These are phyloP conservation scores for Metschnikowia similis DNA, from an alignment of 805 yeast species.

Conservation along the genomic window DNA sequence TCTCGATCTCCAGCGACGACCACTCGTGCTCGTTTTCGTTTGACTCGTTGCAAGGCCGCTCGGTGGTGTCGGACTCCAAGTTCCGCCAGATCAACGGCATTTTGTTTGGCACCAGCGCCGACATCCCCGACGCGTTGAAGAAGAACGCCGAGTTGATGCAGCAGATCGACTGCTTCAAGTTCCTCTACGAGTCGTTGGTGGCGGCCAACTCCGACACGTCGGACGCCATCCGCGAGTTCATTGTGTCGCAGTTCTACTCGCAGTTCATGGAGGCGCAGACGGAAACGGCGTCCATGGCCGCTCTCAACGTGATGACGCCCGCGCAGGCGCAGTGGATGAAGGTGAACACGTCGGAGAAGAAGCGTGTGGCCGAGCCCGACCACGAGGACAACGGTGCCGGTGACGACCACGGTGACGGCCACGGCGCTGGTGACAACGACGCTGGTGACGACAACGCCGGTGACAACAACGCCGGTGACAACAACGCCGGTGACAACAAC, in stretches of 20 bases:
- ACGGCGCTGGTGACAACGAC: no score
- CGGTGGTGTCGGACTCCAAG: background rate
- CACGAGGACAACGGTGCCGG: no score
- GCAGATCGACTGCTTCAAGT: constrained; percentile 3
- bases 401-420: no score
- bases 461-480: no score
- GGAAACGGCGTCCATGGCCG: background rate
- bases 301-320: background rate
- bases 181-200: constrained; percentile 2
- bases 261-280: background rate
- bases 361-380: no score
- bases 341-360: background rate
- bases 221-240: constrained; percentile 1
- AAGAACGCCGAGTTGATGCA: constrained; percentile 1
- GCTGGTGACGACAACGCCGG: no score
- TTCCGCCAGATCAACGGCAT: constrained; percentile 2
- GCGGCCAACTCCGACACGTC: constrained; percentile 2
- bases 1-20: constrained; percentile 1
- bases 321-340: background rate
- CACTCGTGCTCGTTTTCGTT: constrained; percentile 3
- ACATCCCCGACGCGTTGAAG: background rate
- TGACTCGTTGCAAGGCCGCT: background rate
- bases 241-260: constrained; percentile 2
- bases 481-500: no score
- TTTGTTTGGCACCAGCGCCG: constrained; percentile 1